Percentiles rank a stretch among this genome's conserved stretches.
phyloP scores from a whole-genome alignment of 1,284 basidiomycete genomes.

The Chalciporus piperatoides region DNA sequence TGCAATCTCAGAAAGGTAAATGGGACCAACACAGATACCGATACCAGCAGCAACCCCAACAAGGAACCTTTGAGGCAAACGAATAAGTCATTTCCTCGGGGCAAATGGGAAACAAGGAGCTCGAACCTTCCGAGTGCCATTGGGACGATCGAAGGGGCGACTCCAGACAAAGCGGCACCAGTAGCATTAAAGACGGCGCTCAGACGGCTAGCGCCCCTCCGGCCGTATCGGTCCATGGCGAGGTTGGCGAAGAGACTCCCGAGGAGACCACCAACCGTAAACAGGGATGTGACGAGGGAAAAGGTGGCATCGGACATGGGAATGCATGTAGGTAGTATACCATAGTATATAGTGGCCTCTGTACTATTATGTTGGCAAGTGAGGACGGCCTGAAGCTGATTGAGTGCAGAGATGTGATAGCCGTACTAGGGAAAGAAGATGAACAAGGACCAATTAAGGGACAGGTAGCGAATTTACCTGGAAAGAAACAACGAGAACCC shows the following conservation, averaged over 20 bases:
- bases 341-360: slow-evolving; percentile 24
- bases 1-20: slow-evolving; percentile 82
- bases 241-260: slow-evolving; percentile 73
- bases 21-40: slow-evolving; percentile 82
- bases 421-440: slow-evolving; percentile 50
- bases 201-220: slow-evolving; percentile 57
- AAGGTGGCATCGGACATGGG: slow-evolving; percentile 75
- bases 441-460: background rate
- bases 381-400: slow-evolving; percentile 78
- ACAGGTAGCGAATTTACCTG: slow-evolving; percentile 43
- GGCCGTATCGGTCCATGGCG: slow-evolving; percentile 66
- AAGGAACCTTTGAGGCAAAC: slow-evolving; percentile 50
- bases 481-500: slow-evolving; percentile 62
- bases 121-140: slow-evolving; percentile 67
- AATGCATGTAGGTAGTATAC: slow-evolving; percentile 66
- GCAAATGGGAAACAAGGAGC: background rate
- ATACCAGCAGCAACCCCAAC: slow-evolving; percentile 81
- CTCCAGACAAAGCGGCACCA: slow-evolving; percentile 64
- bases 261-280: slow-evolving; percentile 84
- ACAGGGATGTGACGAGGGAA: slow-evolving; percentile 77
- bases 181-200: slow-evolving; percentile 57
- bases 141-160: slow-evolving; percentile 54
- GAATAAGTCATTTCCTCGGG: background rate
- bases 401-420: slow-evolving; percentile 83
- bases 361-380: slow-evolving; percentile 48